Evolutionary conservation across 148 eudicot genomes (phyloP), one percentile per base, ranked within the genome.

Genomic region (Chenopodium suecicum): DNA sequence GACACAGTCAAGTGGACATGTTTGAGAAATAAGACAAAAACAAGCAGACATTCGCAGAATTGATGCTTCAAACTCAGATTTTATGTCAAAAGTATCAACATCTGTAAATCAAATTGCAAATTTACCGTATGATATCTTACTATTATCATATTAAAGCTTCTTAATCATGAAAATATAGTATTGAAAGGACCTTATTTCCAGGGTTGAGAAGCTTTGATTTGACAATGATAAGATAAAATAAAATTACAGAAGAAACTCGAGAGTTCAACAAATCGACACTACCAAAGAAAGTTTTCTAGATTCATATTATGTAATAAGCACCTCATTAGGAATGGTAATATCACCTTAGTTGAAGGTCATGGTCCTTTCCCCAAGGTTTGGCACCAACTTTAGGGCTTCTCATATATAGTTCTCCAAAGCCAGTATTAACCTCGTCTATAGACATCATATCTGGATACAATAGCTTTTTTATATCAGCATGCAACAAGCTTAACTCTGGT

Each of bases 321-420:
- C 29, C 58, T 73, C 41, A 16, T 44, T 10, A 60, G 72, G 41
- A 17, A 78, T 64, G 71, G 66, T 17, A 72, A 72, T 63, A 22
- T 65, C 56, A 83, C 82, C 85, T 83, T 52, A 83, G 82, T 67
- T 83, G 72, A 69, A 83, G 69, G 60, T 83, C 85, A 73, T 83
- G 85, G 65, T 41, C 82, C 68, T 78, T 72, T 79, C 85, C 85
- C 85, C 85, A 83, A 9, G 81, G 85, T 82, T 78, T 83, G 66
- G 44, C 74, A 47, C 71, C 44, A 78, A 69, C 74, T 78, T 54
- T 48, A 66, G 78, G 56, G 74, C 72, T n/a, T 73, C 50, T 83
- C 37, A 72, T 25, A 66, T 74, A 79, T 29, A 73, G 19, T 65
- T 37, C 82, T 22, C 74, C 74, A 66, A 63, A 73, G n/a, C 73